Percentiles rank a stretch among this genome's conserved stretches.
Conservation (phyloP, 2,329 filamentous ascomycete genomes). For the Fusarium pseudograminearum region DNA sequence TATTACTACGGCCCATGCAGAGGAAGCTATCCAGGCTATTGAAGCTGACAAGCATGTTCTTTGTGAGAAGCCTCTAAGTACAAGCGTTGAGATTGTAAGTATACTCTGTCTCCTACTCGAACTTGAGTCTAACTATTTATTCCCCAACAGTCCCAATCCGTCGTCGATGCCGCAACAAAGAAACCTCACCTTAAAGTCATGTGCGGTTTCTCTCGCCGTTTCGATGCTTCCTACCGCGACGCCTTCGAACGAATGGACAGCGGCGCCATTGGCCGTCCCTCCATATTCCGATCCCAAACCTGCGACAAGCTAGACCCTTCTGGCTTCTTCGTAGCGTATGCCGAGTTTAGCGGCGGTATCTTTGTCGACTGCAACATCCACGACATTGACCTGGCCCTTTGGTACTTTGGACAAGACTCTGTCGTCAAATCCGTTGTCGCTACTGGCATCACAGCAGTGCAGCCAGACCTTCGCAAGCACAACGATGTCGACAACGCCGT, state of each 20-base stretch:
- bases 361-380: constrained; percentile 79
- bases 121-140: neutral
- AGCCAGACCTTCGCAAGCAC: constrained; percentile 50
- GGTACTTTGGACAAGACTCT: constrained; percentile 52
- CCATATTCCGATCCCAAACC: constrained; percentile 74
- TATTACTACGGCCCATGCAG: constrained; percentile 45
- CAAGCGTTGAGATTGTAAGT: constrained; percentile 64
- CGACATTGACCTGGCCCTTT: constrained; percentile 65
- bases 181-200: constrained; percentile 74
- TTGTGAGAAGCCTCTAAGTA: constrained; percentile 47
- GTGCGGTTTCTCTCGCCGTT: constrained; percentile 58
- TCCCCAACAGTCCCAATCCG: constrained; percentile 64
- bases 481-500: constrained; percentile 52
- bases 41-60: constrained; percentile 46
- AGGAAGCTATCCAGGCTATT: constrained; percentile 47
- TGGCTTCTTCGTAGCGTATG: constrained; percentile 77
- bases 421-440: constrained; percentile 51
- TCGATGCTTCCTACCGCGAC: constrained; percentile 74
- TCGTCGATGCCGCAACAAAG: constrained; percentile 67
- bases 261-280: constrained; percentile 70
- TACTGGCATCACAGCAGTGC: constrained; percentile 50
- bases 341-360: constrained; percentile 73
- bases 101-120: neutral
- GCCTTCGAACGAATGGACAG: constrained; percentile 64
- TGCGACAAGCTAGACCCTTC: constrained; percentile 75